Evolutionary conservation across 2,329 filamentous ascomycete species (phyloP), one percentile per base, ranked within the genome.

Genomic region (Elsinoe ampelina): DNA sequence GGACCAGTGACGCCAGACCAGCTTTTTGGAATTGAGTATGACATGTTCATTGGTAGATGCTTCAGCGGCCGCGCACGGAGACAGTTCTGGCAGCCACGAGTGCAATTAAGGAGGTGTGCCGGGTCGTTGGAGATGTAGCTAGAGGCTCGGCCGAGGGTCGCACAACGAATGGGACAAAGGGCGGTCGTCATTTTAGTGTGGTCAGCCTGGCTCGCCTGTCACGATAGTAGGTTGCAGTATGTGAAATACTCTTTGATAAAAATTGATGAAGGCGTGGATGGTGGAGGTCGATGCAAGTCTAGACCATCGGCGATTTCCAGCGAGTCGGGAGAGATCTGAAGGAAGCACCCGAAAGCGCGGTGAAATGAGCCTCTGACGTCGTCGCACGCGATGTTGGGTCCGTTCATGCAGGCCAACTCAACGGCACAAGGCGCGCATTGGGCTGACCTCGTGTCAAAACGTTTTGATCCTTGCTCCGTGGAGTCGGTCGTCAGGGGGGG

Each of bases 31-130:
- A 50, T 50, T 35, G 45, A 30, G 17, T n/a, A 50, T 50, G 45
- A 35, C 45, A 50, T 50, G 19, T 8, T 20, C 34, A 30, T 35
- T 50, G 26, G 45, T 35, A 50, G 30, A 30, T 22, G 45, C 32
- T 35, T 17, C 34, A 30, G 34, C 32, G 32, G 20, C 12, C n/a
- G 34, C 30, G 48, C 48, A 52, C 48, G 48, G 48, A 22, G 48
- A 35, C 48, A 35, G 48, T 52, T 52, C 48, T 36, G 48, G 34
- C 48, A 52, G 48, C 48, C 48, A 52, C 17, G 48, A 50, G 48
- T 11, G 48, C 15, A 34, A 38, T 17, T 38, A 38, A 39, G 48
- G 34, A 19, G 32, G 22, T 15, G 12, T 32, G 32, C 20, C 15
- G 48, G 48, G 35, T 52, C 32, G 48, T 39, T 52, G 32, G 8